A percentile compares a stretch with the other conserved stretches of the same genome.
Evolutionary conservation across 768 basidiomycete genomes (phyloP).

Genomic region (Sarcomyxa edulis): DNA sequence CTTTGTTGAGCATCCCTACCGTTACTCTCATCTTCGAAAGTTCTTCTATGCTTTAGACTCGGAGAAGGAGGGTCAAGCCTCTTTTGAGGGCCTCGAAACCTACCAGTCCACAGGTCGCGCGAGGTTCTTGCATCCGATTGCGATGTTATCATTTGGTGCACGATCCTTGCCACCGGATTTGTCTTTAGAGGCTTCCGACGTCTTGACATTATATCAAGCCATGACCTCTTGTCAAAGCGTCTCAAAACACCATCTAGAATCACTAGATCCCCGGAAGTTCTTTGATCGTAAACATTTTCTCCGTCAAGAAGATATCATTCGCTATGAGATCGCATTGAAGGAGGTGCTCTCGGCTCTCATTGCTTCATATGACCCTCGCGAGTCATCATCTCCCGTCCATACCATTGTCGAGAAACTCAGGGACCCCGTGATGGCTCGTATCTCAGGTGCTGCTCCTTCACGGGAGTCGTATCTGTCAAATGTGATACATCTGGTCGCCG

Average conservation of each 20-base stretch:
- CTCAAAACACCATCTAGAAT: conserved; percentile 16
- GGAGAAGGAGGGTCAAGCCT: conserved; percentile 7
- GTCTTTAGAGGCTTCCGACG: conserved; percentile 56
- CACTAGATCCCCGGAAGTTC: conserved; percentile 38
- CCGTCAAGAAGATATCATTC: conserved; percentile 54
- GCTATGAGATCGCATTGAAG: conserved; percentile 54
- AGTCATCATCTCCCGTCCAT: conserved; percentile 25
- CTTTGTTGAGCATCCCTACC: conserved; percentile 59
- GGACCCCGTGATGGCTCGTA: conserved; percentile 22
- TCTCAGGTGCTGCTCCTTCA: conserved; percentile 25
- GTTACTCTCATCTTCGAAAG: conserved; percentile 72
- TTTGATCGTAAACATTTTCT: conserved; percentile 37
- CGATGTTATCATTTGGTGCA: conserved; percentile 49
- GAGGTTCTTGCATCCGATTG: conserved; percentile 60
- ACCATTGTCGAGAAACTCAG: conserved; percentile 34
- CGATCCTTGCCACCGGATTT: conserved; percentile 54
- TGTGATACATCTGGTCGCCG: conserved; percentile 48
- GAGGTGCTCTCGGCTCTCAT: conserved; percentile 31
- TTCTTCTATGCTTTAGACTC: conserved; percentile 48
- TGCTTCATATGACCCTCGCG: conserved; percentile 26
- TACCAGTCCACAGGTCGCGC: conserved; percentile 33
- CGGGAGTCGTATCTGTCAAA: conserved; percentile 29
- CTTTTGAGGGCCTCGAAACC: conserved; percentile 32
- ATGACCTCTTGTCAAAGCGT: conserved; percentile 19
- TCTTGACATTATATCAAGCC: conserved; percentile 44